Evolutionary conservation across 768 basidiomycete genomes (phyloP).

Genomic region (Boletus insuetus): DNA sequence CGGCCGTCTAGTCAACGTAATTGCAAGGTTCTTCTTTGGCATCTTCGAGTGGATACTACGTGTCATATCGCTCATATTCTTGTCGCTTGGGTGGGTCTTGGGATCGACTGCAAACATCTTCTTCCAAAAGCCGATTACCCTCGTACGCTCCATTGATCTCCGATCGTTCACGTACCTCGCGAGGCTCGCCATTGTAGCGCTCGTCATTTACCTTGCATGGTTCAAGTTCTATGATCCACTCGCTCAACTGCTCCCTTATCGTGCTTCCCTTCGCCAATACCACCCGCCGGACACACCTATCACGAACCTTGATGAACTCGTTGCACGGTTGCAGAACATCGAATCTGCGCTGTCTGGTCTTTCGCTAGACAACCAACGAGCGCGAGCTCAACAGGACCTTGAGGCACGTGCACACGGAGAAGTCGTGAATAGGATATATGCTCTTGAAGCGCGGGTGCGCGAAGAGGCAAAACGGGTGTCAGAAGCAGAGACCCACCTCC

Average conservation of each 20-base stretch:
- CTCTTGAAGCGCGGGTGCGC: constrained; percentile 53
- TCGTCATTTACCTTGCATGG: constrained; percentile 45
- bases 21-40: constrained; percentile 29
- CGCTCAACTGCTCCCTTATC: constrained; percentile 33
- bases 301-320: constrained; percentile 63
- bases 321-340: constrained; percentile 57
- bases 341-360: constrained; percentile 63
- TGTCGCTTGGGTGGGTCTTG: constrained; percentile 45
- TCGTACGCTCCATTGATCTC: constrained; percentile 34
- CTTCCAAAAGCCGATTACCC: constrained; percentile 45
- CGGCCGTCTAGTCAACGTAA: constrained; percentile 41
- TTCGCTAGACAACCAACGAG: constrained; percentile 51
- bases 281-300: constrained; percentile 57
- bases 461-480: constrained; percentile 43
- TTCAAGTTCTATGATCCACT: constrained; percentile 40
- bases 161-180: constrained; percentile 33
- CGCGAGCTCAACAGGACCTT: constrained; percentile 49
- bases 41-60: constrained; percentile 26
- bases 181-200: constrained; percentile 43
- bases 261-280: constrained; percentile 38
- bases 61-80: constrained; percentile 35
- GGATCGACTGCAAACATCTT: constrained; percentile 49
- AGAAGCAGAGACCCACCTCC: constrained; percentile 52
- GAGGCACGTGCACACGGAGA: constrained; percentile 51
- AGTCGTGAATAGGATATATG: constrained; percentile 50